These are phyloP conservation scores for Neocallimastix lanati DNA, from an alignment of 192 early-diverging fungal genomes.

Conservation along the genomic window DNA sequence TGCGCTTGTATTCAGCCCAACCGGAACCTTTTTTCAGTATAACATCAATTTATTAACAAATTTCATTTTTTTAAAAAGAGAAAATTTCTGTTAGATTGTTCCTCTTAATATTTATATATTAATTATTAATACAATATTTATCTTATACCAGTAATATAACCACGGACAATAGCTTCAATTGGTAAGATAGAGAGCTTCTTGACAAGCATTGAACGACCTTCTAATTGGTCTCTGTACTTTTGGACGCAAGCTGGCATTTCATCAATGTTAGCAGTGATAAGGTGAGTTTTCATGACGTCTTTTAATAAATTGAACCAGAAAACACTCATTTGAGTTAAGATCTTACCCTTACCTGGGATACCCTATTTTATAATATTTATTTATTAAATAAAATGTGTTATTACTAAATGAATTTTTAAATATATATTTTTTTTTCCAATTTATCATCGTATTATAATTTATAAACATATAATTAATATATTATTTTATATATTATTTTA, in stretches of 20 bases:
- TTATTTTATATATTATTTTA: no score
- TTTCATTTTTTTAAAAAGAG: no score
- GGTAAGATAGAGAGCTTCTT: constrained; percentile 78
- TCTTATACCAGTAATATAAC: constrained; percentile 70
- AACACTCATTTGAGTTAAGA: constrained; percentile 81
- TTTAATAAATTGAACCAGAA: constrained; percentile 91
- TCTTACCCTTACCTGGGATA: constrained; percentile 90
- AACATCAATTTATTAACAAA: not conserved
- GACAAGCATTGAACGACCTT: constrained; percentile 80
- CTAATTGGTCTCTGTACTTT: constrained; percentile 73
- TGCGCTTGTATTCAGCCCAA: constrained; percentile 84
- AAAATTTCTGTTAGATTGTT: no score
- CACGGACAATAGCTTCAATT: constrained; percentile 95
- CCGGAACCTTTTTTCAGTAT: constrained; percentile 48
- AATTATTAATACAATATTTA: no score
- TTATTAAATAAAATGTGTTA: no score
- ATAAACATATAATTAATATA: no score
- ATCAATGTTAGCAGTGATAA: constrained; percentile 84
- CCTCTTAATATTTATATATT: no score
- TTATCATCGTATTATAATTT: no score
- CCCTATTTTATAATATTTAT: no score
- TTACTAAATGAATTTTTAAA: no score
- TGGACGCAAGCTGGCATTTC: constrained; percentile 76
- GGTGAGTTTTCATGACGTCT: constrained; percentile 83
- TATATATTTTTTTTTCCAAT: no score